Evolutionary conservation across 176 grass and related monocot genomes (phyloP), one percentile per base, ranked within the genome.

Genomic region (Thalia dealbata): DNA sequence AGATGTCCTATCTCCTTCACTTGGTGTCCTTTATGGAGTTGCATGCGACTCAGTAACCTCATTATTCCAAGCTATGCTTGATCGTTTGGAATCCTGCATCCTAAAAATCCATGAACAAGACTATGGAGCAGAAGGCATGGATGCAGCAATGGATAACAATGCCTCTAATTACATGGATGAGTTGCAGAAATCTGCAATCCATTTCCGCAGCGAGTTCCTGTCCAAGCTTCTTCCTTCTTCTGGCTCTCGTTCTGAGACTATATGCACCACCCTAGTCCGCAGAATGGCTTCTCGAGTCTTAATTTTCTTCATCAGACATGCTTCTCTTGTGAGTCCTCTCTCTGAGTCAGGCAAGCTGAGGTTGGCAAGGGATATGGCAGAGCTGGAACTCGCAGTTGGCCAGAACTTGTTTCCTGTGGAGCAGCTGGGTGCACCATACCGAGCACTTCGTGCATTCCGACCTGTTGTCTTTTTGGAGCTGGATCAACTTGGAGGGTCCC

Each of bases 371-470:
- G 95, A 99, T 79, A 99, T 99, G 90, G 95, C 90, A 0, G 95
- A 99, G 80, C 72, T 99, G 32, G 95, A 99, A 75, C 87, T 93
- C 2, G 85, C 95, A 0, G 67, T 99, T 74, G 85, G 91, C 32
- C 95, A 99, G 83, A 99, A 99, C 72, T 81, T 99, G 35, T 99
- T 95, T 81, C 95, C 95, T 76, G 95, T 99, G 19, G 90, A 99
- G 77, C 90, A 99, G 85, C 83, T 99, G 16, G 95, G 95, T 16
- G 77, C 90, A 23, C 95, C 90, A 77, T 95, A 99, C 75, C 66
- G 88, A 25, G 95, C 90, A 13, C 65, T 95, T 38, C 84, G 95
- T 45, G 90, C 95, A 23, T 91, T 99, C 81, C 85, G 95, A 2
- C 95, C 95, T 21, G 76, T 99, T 27, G 73, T 99, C 50, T 99